Evolutionary conservation across 495 filamentous ascomycete genomes (phyloP).

Genomic region (Glarea lozoyensis): DNA sequence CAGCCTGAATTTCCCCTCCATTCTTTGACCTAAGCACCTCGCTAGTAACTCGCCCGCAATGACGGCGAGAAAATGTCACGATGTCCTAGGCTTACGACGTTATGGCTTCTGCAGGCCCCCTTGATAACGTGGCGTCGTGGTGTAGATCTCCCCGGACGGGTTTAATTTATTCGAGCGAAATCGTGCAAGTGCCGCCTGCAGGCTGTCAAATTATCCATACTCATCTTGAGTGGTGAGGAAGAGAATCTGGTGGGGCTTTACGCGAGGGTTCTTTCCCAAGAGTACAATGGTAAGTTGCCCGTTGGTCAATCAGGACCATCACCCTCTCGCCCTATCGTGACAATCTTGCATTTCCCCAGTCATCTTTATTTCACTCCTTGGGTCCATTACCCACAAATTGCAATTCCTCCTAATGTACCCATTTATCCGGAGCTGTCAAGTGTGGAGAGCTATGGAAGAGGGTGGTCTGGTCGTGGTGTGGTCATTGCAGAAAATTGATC

Average conservation of each 20-base stretch:
- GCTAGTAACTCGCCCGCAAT: no score
- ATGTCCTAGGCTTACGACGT: no score
- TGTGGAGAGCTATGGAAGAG: conserved; percentile 1
- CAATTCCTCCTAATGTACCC: background rate
- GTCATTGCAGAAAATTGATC: no score
- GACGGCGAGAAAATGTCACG: no score
- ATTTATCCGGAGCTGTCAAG: conserved; percentile 19
- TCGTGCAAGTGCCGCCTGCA: background rate
- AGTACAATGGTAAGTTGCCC: background rate
- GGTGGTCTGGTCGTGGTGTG: no score
- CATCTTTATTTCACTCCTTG: background rate
- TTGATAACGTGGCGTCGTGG: no score
- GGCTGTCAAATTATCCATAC: background rate
- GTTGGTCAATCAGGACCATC: background rate
- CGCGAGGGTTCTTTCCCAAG: background rate
- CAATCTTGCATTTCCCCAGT: background rate
- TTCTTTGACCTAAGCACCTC: no score
- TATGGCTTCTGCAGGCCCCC: no score
- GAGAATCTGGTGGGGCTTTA: background rate
- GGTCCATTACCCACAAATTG: conserved; percentile 1
- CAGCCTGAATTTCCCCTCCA: no score
- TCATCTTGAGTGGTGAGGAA: background rate
- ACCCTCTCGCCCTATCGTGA: background rate
- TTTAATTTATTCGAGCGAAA: no score
- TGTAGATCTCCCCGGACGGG: no score